Evolutionary conservation across 306 rosid genomes (phyloP).

Genomic region (Lathyrus oleraceus): DNA sequence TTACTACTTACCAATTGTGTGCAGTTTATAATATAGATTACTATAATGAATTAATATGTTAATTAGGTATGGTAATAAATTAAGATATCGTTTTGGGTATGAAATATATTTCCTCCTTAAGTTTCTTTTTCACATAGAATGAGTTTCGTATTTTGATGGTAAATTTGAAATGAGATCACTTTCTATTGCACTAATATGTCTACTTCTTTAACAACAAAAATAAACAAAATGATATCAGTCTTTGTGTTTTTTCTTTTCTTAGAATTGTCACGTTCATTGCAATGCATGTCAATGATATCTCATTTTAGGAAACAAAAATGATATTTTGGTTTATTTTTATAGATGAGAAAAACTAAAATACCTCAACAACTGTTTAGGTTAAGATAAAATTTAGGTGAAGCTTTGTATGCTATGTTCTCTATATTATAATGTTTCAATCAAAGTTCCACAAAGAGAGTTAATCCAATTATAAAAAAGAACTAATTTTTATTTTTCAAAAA

Average conservation of each 20-base stretch:
- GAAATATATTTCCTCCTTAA: slow-evolving; percentile 31
- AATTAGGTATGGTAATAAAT: not conserved
- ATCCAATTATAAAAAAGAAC: too few relatives aligned
- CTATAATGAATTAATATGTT: slow-evolving; percentile 24
- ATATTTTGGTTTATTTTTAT: not conserved
- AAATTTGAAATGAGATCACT: slow-evolving; percentile 31
- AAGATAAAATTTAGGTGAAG: too few relatives aligned
- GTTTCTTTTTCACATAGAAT: slow-evolving; percentile 12
- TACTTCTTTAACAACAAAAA: slow-evolving; percentile 11
- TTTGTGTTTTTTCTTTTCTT: slow-evolving; percentile 36
- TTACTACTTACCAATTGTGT: slow-evolving; percentile 36
- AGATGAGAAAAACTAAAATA: too few relatives aligned
- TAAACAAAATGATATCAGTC: not conserved
- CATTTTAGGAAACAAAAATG: slow-evolving; percentile 27
- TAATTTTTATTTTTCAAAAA: too few relatives aligned
- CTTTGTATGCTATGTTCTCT: too few relatives aligned
- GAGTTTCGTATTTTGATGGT: not conserved
- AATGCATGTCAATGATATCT: not conserved
- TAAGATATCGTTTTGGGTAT: slow-evolving; percentile 24
- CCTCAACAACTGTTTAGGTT: too few relatives aligned
- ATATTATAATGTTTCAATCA: too few relatives aligned
- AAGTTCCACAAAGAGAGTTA: too few relatives aligned
- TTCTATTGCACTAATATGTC: slow-evolving; percentile 24
- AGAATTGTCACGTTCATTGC: slow-evolving; percentile 5
- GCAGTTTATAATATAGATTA: slow-evolving; percentile 14